Evolutionary conservation across 2,329 filamentous ascomycete genomes (phyloP).

Genomic region (Trichophyton equinum): DNA sequence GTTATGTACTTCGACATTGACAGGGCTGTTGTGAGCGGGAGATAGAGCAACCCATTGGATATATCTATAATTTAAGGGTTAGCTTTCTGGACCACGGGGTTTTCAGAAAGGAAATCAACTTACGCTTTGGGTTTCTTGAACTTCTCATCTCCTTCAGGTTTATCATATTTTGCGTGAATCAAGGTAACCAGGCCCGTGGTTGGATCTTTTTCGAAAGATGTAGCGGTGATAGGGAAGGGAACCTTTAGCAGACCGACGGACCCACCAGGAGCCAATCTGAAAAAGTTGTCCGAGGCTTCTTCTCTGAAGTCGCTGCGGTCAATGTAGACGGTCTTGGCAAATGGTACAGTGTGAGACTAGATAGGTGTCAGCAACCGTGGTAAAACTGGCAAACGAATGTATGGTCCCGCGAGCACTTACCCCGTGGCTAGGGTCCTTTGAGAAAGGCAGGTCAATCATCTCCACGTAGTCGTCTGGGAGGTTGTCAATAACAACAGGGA

Average conservation of each 20-base stretch:
- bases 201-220: slow-evolving; percentile 55
- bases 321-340: slow-evolving; percentile 74
- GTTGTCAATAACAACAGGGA: slow-evolving; percentile 67
- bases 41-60: slow-evolving; percentile 36
- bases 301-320: slow-evolving; percentile 69
- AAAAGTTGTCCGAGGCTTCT: slow-evolving; percentile 59
- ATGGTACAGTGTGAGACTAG: slow-evolving; percentile 42
- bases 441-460: slow-evolving; percentile 60
- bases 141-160: slow-evolving; percentile 52
- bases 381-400: background rate
- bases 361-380: slow-evolving; percentile 3
- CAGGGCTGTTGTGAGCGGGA: slow-evolving; percentile 43
- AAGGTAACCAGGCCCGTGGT: slow-evolving; percentile 51
- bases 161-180: slow-evolving; percentile 56
- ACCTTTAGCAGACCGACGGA: slow-evolving; percentile 61
- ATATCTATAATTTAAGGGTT: slow-evolving; percentile 27
- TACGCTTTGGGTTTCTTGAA: slow-evolving; percentile 57
- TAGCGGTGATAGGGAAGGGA: slow-evolving; percentile 56
- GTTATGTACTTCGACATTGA: slow-evolving; percentile 60
- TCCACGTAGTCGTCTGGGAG: slow-evolving; percentile 53
- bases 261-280: slow-evolving; percentile 63
- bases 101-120: slow-evolving; percentile 3
- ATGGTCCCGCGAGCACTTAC: slow-evolving; percentile 13
- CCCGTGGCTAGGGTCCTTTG: slow-evolving; percentile 54
- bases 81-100: background rate